Evolutionary conservation across 306 rosid species (phyloP).

Genomic region (cucumber (Cucumis sativus)): DNA sequence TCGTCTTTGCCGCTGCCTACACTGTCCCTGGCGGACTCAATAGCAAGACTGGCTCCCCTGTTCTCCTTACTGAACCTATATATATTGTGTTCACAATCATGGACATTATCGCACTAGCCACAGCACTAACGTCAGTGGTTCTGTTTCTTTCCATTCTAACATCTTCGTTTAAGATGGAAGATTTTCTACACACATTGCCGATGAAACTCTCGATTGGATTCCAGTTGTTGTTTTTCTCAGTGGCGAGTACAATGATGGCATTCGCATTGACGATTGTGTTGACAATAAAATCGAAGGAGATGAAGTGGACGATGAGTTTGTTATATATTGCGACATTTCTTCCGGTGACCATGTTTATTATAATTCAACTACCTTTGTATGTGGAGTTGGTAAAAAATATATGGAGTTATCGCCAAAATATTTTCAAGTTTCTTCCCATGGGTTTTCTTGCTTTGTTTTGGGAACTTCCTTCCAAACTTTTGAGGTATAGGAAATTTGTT

Average conservation of each 20-base stretch:
- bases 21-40: neutral
- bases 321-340: neutral
- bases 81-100: neutral
- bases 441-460: no score
- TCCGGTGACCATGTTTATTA: neutral
- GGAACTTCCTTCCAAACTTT: no score
- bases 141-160: neutral
- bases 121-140: neutral
- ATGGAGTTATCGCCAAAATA: no score
- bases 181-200: neutral
- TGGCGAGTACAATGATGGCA: neutral
- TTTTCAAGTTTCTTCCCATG: no score
- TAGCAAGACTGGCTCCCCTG: neutral
- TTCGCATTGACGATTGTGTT: neutral
- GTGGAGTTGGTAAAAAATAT: neutral
- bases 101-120: neutral
- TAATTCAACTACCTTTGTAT: neutral
- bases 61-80: neutral
- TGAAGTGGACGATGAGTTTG: neutral
- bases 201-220: neutral
- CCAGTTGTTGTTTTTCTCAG: neutral
- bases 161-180: neutral
- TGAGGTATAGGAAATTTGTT: no score
- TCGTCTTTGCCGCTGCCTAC: constrained; percentile 5
- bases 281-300: neutral